Evolutionary conservation across 768 basidiomycete species (phyloP).

Genomic region (Leccinum subtestaceum): DNA sequence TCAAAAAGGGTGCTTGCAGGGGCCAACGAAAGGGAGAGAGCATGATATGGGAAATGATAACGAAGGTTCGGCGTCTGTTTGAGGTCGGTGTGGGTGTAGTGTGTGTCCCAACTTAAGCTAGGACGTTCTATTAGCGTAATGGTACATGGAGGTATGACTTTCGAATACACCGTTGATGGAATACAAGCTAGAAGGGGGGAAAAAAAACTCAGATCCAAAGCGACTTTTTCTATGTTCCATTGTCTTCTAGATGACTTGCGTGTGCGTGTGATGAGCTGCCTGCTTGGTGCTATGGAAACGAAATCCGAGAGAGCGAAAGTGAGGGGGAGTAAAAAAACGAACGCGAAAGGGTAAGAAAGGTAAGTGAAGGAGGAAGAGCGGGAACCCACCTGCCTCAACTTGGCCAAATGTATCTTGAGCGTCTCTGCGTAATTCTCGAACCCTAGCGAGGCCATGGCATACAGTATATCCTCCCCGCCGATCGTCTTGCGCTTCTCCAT

Average conservation of each 20-base stretch:
- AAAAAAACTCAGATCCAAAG: background rate
- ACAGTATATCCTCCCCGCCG: conserved; percentile 94
- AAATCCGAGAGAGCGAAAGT: background rate
- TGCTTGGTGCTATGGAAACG: conserved; percentile 24
- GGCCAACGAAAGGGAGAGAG: no score
- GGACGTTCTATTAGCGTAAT: background rate
- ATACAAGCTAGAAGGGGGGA: background rate
- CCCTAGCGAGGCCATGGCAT: conserved; percentile 89
- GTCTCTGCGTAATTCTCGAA: conserved; percentile 95
- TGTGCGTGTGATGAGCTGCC: conserved; percentile 28
- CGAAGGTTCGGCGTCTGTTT: background rate
- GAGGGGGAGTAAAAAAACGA: background rate
- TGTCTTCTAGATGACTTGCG: conserved; percentile 22
- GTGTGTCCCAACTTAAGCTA: background rate
- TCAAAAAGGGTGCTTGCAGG: no score
- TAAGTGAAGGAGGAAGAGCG: background rate
- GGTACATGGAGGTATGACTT: background rate
- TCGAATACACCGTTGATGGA: background rate
- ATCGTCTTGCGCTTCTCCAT: conserved; percentile 97
- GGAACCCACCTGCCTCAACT: conserved; percentile 68
- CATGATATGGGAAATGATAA: background rate
- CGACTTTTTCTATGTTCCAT: conserved; percentile 2
- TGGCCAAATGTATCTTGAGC: conserved; percentile 88
- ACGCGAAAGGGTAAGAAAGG: background rate
- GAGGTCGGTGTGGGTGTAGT: background rate